A percentile compares a stretch with the other conserved stretches of the same genome.
Evolutionary conservation across 192 early-diverging fungal species (phyloP).

Genomic region (Dissophora ornata): DNA sequence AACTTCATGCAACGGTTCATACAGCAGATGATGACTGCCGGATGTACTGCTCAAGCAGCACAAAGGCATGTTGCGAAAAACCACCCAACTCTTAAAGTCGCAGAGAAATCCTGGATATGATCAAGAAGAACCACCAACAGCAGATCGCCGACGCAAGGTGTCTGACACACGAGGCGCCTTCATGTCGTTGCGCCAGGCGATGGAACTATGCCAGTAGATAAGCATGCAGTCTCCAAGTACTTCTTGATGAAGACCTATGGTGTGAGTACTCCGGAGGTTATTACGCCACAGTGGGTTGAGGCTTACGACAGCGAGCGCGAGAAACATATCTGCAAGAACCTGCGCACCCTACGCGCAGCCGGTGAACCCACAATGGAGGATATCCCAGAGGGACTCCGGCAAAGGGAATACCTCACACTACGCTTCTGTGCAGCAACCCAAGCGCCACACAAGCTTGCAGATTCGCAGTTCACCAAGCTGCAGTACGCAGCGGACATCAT

Average conservation of each 20-base stretch:
- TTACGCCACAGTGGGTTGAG: not conserved
- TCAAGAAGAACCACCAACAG: conserved; percentile 1
- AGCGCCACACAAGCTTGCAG: not conserved
- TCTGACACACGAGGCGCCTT: conserved; percentile 3
- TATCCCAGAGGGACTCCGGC: not conserved
- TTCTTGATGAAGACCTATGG: conserved; percentile 8
- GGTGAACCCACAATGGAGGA: not conserved
- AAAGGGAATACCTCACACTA: not conserved
- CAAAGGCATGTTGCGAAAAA: conserved; percentile 10
- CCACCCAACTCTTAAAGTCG: not conserved
- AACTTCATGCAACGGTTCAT: conserved; percentile 9
- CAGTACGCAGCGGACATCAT: too few relatives aligned
- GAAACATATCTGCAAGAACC: conserved; percentile 5
- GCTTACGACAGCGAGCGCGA: conserved; percentile 11
- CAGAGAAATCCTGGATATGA: not conserved
- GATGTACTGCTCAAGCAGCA: conserved; percentile 3
- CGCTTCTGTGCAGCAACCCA: not conserved
- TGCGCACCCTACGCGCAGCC: not conserved
- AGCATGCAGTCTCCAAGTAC: conserved; percentile 12
- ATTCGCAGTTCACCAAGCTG: conserved; percentile 6
- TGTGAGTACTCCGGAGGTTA: not conserved
- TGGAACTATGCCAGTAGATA: not conserved
- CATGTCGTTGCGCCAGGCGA: not conserved
- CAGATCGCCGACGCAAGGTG: not conserved
- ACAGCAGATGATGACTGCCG: conserved; percentile 11